Base-by-base conservation (phyloP, 2,329 filamentous ascomycete genomes). In the Pseudogymnoascus verrucosus region DNA sequence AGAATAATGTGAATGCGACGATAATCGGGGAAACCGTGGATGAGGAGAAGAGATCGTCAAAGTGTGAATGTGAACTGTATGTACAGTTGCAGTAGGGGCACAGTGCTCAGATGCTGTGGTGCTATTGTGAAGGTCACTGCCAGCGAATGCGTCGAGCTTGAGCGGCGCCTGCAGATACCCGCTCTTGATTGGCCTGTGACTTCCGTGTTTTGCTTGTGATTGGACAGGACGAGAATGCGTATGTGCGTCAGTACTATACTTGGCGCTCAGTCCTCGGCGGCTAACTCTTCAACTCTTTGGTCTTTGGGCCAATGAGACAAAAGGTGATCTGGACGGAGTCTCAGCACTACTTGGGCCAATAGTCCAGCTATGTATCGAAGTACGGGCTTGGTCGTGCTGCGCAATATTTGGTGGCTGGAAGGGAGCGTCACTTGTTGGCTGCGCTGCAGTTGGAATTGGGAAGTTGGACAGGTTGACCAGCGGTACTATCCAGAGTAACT, bases 161-260 rank as follows among this genome's bases (percentile, higher is more conserved):
- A 31, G 44, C 14, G 44, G 31, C 7, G 44, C 14, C 23, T 54
- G 44, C 44, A 54, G 44, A 54, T 54, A 54, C 44, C 44, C 44
- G 44, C 6, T 16, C 44, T 5, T 54, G 44, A 54, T 54, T 54
- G 44, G 44, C 23, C 44, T 54, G 44, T 54, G 44, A 54, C 44
- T 54, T 54, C 23, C 44, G 44, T 23, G 44, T 10, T 31, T 54
- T 14, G 44, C 23, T 54, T 54, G 44, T 54, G 44, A 54, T 54
- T 54, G 44, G 44, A 28, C 23, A 54, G 44, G 19, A 10, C 44
- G 44, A 54, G 44, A 51, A 54, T 54, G 44, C 23, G 44, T 54
- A 54, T 54, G 44, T 54, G 44, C 44, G 44, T 31, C 44, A 16
- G 44, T 54, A 54, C 23, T 54, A 54, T 54, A 54, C 44, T 54